These are phyloP conservation scores for Penstemon barbatus DNA, from an alignment of 257 asterid genomes.

Conservation along the genomic window DNA sequence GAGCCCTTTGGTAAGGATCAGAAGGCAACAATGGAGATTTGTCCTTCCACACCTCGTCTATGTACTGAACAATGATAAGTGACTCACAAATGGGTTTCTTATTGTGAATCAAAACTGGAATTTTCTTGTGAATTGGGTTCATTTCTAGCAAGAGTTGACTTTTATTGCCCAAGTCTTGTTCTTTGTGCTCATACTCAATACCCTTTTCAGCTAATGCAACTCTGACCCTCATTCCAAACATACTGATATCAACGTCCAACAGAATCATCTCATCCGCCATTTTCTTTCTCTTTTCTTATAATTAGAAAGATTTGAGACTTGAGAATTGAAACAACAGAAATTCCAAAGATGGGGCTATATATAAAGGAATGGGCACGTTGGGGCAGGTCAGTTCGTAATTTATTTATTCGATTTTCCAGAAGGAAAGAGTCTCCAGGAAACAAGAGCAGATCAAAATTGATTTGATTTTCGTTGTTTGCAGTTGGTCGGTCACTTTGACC, in stretches of 20 bases:
- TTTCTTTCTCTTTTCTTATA: background rate
- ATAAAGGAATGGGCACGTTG: too few relatives aligned
- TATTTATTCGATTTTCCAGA: too few relatives aligned
- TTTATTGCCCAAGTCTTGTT: constrained; percentile 32
- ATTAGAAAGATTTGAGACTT: too few relatives aligned
- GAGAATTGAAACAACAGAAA: too few relatives aligned
- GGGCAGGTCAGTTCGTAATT: too few relatives aligned
- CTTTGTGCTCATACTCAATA: constrained; percentile 40
- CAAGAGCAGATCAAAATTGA: too few relatives aligned
- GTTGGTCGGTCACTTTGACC: too few relatives aligned
- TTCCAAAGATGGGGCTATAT: too few relatives aligned
- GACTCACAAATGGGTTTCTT: constrained; percentile 30
- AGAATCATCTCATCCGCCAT: constrained; percentile 35
- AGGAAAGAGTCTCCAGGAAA: too few relatives aligned
- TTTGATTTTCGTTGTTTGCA: too few relatives aligned
- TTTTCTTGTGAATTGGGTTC: constrained; percentile 51
- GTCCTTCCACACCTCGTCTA: constrained; percentile 24
- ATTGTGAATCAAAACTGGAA: constrained; percentile 42
- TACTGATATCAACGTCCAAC: constrained; percentile 31
- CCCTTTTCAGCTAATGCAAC: constrained; percentile 54
- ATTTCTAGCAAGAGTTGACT: constrained; percentile 27
- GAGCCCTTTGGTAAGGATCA: constrained; percentile 24
- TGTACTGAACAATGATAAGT: constrained; percentile 15
- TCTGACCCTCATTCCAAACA: constrained; percentile 50
- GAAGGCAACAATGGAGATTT: constrained; percentile 24